Base-by-base conservation (phyloP, 148 eudicot genomes). In the Linanthus parryae region DNA sequence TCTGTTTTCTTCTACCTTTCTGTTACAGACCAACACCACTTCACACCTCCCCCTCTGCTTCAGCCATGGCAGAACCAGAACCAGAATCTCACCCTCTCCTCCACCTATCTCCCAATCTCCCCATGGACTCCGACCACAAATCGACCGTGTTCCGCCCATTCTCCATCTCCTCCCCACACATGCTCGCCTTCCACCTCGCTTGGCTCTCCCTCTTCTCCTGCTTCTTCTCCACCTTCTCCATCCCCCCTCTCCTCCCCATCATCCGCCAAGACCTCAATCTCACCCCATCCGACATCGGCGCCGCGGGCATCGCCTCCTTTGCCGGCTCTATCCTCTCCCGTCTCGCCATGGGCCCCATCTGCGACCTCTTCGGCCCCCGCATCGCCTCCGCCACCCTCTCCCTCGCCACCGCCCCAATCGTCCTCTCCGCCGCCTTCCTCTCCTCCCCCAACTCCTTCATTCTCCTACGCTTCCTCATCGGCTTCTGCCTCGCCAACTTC, bases 191-290 rank as follows among this genome's bases (percentile, higher is more conserved):
- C 70, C 84, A 79, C 64, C 66, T 79, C n/a, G 73, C 78, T 8
- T 79, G 81, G 81, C 59, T 79, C 46, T 69, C 74, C 3, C 80
- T 79, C 54, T 79, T 75, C 63, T 50, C 81, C 23, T 55, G 65
- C 65, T 75, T 65, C 75, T 60, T 72, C 63, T 71, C 84, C 45
- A 72, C 78, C 46, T 79, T 79, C 70, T 66, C 84, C 24, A 60
- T 73, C 73, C 78, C 84, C 9, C 84, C 84, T 0, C 73, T 79
- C n/a, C 67, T 79, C 49, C 55, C 77, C n/a, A 23, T 64, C 59
- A 75, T 79, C 75, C 74, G 84, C 38, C 24, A 31, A 26, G 76
- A 79, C 72, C 75, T 75, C 62, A 4, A 28, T 21, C 84, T 79
- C 55, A 39, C 84, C 45, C 12, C 26, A 15, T 13, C 78, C 7